A percentile compares a stretch with the other conserved stretches of the same genome.
These are phyloP conservation scores for Elaeis oleifera DNA, from an alignment of 202 grass and related monocot species.

Conservation along the genomic window DNA sequence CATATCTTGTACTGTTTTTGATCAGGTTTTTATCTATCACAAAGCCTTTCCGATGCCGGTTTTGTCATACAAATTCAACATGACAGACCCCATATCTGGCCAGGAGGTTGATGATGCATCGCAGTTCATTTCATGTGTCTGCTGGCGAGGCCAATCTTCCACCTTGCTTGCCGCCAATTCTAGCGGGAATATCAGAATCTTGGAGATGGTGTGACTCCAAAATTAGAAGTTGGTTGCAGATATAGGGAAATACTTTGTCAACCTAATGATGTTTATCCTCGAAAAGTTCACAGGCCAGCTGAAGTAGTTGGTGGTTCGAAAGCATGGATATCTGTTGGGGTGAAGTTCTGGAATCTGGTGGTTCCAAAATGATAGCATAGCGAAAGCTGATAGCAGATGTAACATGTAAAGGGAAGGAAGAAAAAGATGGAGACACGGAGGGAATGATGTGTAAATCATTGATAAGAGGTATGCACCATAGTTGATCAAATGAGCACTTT, in stretches of 20 bases:
- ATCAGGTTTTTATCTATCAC: constrained; percentile 93
- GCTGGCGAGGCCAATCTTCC: constrained; percentile 74
- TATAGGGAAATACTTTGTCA: background rate
- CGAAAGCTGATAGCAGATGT: constrained; percentile 25
- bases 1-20: background rate
- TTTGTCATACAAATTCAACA: constrained; percentile 75
- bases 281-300: background rate
- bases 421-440: constrained; percentile 24
- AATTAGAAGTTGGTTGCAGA: background rate
- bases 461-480: constrained; percentile 56
- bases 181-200: constrained; percentile 78
- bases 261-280: constrained; percentile 8
- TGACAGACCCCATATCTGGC: constrained; percentile 71
- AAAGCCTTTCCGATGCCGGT: constrained; percentile 94
- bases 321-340: background rate
- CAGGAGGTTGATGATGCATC: constrained; percentile 69
- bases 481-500: constrained; percentile 46
- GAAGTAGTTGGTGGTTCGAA: background rate
- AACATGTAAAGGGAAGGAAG: constrained; percentile 44
- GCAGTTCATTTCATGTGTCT: constrained; percentile 94
- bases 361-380: background rate
- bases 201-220: constrained; percentile 77
- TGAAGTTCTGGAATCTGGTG: constrained; percentile 3
- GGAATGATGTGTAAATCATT: constrained; percentile 85
- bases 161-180: constrained; percentile 86